Base-by-base conservation (phyloP, 345 rosid genomes). In the Luvunga scandens region DNA sequence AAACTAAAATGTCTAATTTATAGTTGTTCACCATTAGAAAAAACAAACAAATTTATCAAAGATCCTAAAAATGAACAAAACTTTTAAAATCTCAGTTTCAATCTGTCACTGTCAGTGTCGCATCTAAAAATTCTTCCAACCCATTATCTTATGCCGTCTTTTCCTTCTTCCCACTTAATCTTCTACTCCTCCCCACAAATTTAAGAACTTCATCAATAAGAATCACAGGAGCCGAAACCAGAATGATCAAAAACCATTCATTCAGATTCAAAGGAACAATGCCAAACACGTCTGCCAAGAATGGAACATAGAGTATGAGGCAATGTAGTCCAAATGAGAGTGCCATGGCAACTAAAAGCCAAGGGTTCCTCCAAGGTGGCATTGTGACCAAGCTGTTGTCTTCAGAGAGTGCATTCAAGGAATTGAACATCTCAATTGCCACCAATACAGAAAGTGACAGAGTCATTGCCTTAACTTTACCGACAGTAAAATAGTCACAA, bases 331-430 rank as follows among this genome's bases (percentile, higher is more conserved):
- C 93, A 14, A 95, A 86, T 27, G 99, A 95, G 83, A 93, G 75
- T 3, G 90, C 81, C 98, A 93, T 92, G 28, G 99, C 98, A 78
- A 88, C 89, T 83, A 95, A 80, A 73, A 95, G 98, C 93, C 93
- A 95, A 30, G 96, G 97, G 80, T 93, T 93, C 76, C 84, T 90
- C 98, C 99, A 92, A 5, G 97, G 99, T 39, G 97, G 97, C 96
- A 93, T 87, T 4, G 55, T 89, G 16, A 95, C 66, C 84, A 93
- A 83, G 85, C 98, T 95, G 78, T 83, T 87, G 78, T 95, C 91
- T 86, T 95, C 98, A 9, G 98, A 95, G 69, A 95, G 89, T 0
- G 98, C 97, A 31, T 95, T 95, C 80, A 95, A 79, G 25, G 98
- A 92, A 83, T 93, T 95, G 83, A 93, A 91, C 99, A 93, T 89